These are phyloP conservation scores for Cryptococcus jaspeensis DNA, from an alignment of 1,284 basidiomycete genomes.

Conservation along the genomic window DNA sequence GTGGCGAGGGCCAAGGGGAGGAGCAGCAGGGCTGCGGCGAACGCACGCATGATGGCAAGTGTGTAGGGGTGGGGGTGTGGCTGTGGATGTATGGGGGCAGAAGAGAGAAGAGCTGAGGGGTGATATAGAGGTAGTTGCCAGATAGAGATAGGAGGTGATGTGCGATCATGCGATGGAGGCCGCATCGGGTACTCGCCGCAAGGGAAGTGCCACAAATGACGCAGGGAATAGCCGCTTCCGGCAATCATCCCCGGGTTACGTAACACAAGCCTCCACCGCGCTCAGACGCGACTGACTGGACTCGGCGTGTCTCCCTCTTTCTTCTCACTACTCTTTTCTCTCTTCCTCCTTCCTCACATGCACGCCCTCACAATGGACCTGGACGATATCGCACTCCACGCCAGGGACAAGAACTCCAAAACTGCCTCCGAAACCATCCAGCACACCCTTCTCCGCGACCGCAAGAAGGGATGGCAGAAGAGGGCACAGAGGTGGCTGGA, in stretches of 20 bases:
- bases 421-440: not conserved
- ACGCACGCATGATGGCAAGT: not conserved
- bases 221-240: too few relatives aligned
- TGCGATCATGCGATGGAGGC: not conserved
- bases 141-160: not conserved
- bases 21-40: slow-evolving; percentile 30
- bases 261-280: not conserved
- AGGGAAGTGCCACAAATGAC: too few relatives aligned
- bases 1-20: slow-evolving; percentile 45
- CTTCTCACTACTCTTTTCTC: not conserved
- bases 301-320: not conserved
- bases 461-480: not conserved
- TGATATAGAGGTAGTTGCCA: slow-evolving; percentile 1
- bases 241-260: not conserved
- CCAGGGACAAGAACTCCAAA: not conserved
- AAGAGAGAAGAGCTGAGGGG: not conserved
- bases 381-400: not conserved
- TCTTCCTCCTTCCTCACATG: not conserved
- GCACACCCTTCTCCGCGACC: not conserved
- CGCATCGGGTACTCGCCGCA: not conserved
- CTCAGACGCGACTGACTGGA: not conserved
- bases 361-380: not conserved
- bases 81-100: slow-evolving; percentile 1
- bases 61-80: slow-evolving; percentile 26
- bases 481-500: not conserved